These are phyloP conservation scores for Penicillium lividum DNA, from an alignment of 495 filamentous ascomycete species.

Conservation along the genomic window DNA sequence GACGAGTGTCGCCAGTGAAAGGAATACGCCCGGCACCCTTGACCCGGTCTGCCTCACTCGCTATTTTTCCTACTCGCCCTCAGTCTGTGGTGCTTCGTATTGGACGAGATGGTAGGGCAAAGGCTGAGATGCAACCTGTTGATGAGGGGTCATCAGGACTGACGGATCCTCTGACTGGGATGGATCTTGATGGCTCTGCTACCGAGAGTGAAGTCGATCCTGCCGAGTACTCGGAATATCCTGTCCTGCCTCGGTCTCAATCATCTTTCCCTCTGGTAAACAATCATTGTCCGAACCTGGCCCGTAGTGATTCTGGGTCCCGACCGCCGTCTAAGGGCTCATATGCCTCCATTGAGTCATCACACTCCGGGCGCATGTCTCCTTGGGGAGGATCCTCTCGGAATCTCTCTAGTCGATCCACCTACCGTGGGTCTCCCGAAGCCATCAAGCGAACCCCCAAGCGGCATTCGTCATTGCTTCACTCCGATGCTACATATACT, in stretches of 20 bases:
- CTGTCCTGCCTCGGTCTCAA: constrained; percentile 63
- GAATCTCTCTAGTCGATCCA: constrained; percentile 30
- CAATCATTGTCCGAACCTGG: constrained; percentile 46
- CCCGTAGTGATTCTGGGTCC: constrained; percentile 58
- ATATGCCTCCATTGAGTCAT: constrained; percentile 47
- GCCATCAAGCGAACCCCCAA: constrained; percentile 42
- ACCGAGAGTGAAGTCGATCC: constrained; percentile 55
- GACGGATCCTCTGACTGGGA: constrained; percentile 42
- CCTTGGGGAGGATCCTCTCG: constrained; percentile 42
- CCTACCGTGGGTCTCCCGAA: constrained; percentile 34
- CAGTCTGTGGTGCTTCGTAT: constrained; percentile 66
- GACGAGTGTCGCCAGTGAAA: constrained; percentile 44
- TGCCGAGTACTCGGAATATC: constrained; percentile 66
- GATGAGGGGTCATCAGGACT: constrained; percentile 43
- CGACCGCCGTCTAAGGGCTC: constrained; percentile 53
- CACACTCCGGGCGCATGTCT: constrained; percentile 44
- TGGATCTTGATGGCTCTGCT: constrained; percentile 50
- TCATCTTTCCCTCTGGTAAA: constrained; percentile 62
- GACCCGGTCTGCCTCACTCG: constrained; percentile 34
- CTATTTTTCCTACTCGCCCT: constrained; percentile 38
- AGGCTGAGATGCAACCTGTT: constrained; percentile 66
- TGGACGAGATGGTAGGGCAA: constrained; percentile 69
- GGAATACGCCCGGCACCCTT: constrained; percentile 32
- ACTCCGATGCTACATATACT: constrained; percentile 38
- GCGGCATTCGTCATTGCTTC: constrained; percentile 35